A percentile compares a stretch with the other conserved stretches of the same genome.
These are phyloP conservation scores for Tarenaya hassleriana DNA, from an alignment of 345 rosid species.

Conservation along the genomic window DNA sequence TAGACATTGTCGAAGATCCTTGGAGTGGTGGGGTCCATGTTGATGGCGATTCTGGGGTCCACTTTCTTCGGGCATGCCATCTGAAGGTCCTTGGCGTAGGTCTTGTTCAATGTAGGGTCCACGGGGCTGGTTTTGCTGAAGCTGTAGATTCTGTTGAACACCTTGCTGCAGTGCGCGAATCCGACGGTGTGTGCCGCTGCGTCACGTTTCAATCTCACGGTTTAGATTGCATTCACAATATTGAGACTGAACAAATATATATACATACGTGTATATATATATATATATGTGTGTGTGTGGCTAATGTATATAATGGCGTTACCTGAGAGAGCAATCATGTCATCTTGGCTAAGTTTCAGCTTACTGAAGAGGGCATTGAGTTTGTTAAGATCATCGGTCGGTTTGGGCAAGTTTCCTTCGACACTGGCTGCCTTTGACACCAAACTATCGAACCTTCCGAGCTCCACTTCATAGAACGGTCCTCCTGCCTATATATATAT, in stretches of 20 bases:
- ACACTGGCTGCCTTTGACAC: slow-evolving; percentile 29
- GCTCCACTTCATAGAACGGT: slow-evolving; percentile 29
- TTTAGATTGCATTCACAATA: too few species aligned
- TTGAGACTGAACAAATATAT: too few species aligned
- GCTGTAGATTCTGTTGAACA: slow-evolving; percentile 53
- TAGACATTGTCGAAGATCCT: slow-evolving; percentile 49
- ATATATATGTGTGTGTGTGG: too few species aligned
- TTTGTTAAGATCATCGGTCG: slow-evolving; percentile 18
- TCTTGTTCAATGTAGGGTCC: slow-evolving; percentile 54
- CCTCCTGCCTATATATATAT: slow-evolving; percentile 32
- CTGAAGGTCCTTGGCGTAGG: slow-evolving; percentile 45
- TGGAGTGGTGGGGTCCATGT: too few species aligned
- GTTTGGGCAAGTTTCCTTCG: slow-evolving; percentile 26
- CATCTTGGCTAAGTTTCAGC: slow-evolving; percentile 25
- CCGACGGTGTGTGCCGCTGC: slow-evolving; percentile 79
- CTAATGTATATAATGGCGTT: neutral
- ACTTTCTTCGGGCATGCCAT: slow-evolving; percentile 55
- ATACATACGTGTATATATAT: too few species aligned
- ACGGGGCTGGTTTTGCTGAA: slow-evolving; percentile 42
- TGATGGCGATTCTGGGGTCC: slow-evolving; percentile 36
- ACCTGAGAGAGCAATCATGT: slow-evolving; percentile 38
- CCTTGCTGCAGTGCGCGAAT: slow-evolving; percentile 59
- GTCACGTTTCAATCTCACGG: too few species aligned
- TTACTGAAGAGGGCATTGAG: slow-evolving; percentile 28
- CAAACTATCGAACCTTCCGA: slow-evolving; percentile 28